Evolutionary conservation across 2,329 filamentous ascomycete species (phyloP).

Genomic region (Aspergillus ochraceus): DNA sequence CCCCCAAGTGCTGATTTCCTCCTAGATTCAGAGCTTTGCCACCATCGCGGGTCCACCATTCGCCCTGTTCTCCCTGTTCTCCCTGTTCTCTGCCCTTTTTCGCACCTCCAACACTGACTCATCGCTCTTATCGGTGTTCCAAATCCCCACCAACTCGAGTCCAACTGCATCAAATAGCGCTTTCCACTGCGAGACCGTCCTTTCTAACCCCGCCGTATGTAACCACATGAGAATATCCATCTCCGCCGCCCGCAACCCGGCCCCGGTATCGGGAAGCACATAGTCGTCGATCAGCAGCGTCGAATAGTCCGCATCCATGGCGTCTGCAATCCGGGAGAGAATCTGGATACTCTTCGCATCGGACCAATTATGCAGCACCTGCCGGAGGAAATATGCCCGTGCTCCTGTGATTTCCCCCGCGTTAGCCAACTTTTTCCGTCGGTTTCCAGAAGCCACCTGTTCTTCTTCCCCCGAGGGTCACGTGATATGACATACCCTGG

Average conservation of each 20-base stretch:
- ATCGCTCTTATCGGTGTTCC: conserved; percentile 3
- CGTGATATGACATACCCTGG: conserved; percentile 31
- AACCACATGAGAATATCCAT: conserved; percentile 46
- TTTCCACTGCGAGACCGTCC: conserved; percentile 41
- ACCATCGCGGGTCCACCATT: not conserved
- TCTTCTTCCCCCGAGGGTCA: not conserved
- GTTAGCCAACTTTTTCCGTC: not conserved
- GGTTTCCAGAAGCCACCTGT: not conserved
- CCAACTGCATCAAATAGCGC: conserved; percentile 30
- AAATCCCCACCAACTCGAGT: conserved; percentile 24
- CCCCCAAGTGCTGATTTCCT: not conserved
- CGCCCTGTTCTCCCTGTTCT: not conserved
- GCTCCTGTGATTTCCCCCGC: conserved; percentile 19
- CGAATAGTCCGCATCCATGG: conserved; percentile 39
- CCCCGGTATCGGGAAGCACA: conserved; percentile 36
- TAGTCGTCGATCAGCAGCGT: conserved; percentile 46
- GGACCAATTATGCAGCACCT: conserved; percentile 35
- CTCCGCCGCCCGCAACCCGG: conserved; percentile 25
- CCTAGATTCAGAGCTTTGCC: not conserved
- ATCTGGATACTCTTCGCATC: conserved; percentile 28
- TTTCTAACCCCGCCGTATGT: conserved; percentile 34
- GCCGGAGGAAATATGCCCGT: conserved; percentile 34
- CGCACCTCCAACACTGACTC: not conserved
- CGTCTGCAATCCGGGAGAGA: conserved; percentile 24
- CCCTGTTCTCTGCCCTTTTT: not conserved